Evolutionary conservation across 2,329 filamentous ascomycete genomes (phyloP), one percentile per base, ranked within the genome.

Genomic region (Alternaria incomplexa): DNA sequence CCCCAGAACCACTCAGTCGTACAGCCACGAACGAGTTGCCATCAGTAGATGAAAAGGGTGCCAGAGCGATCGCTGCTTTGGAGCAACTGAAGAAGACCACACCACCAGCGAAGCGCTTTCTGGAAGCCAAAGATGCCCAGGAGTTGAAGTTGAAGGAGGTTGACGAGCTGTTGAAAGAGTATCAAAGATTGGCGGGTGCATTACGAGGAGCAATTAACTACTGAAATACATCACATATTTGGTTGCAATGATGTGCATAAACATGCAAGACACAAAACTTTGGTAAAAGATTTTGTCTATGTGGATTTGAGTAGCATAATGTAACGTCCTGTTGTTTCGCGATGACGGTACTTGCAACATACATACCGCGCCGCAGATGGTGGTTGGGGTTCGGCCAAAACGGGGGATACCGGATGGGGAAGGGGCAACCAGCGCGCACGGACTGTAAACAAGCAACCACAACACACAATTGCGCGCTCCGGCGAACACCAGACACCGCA

Each of bases 91-190:
- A 76, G 65, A 84, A 81, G 67, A 80, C 82, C 23, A 74, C 80
- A 17, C 82, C 83, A n/a, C 83, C 83, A 2, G 71, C 80, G 50
- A 84, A 82, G 71, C 75, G 79, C 46, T 85, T 85, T 61, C 51
- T 85, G 62, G 83, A 85, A 23, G 79, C 81, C 3, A 80, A 81
- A 58, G 81, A 81, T 66, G 81, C 81, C 44, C 78, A 78, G 44
- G 82, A 85, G 12, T 63, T 85, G 66, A 82, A 77, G 71, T 57
- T 85, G 47, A 83, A 80, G 11, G 83, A 85, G 64, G 79, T 85
- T 5, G 83, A 85, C 43, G 83, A 85, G 67, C 59, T 82, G 53
- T 61, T 82, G 69, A 81, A 77, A 64, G 80, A 81, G 32, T 82
- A 81, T 58, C 80, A 82, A 60, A 71, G 83, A 56, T 70, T 85